Conservation (phyloP, 2,329 filamentous ascomycete species). For the Fusarium coicis region DNA sequence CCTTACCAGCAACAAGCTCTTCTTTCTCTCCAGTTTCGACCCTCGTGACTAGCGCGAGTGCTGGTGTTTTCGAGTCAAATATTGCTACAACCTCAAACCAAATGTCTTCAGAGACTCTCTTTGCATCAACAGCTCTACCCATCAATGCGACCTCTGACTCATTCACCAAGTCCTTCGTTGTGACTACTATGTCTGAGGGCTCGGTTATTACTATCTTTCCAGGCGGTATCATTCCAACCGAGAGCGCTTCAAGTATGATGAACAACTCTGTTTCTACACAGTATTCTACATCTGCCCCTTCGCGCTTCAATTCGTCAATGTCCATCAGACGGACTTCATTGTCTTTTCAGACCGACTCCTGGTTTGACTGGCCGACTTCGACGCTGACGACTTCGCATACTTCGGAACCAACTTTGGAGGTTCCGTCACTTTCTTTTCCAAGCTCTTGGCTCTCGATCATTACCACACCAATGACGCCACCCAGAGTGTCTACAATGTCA, state of each 20-base stretch:
- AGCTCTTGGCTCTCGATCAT: slow-evolving; percentile 13
- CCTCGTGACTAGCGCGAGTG: background rate
- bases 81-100: background rate
- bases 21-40: background rate
- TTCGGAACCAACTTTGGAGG: background rate
- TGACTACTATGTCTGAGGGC: slow-evolving; percentile 21
- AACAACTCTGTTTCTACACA: slow-evolving; percentile 11
- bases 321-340: background rate
- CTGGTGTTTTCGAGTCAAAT: background rate
- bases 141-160: slow-evolving; percentile 6
- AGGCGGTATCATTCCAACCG: slow-evolving; percentile 18
- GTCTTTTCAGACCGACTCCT: background rate
- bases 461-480: slow-evolving; percentile 21
- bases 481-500: slow-evolving; percentile 3
- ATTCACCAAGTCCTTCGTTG: background rate
- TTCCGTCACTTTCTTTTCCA: slow-evolving; percentile 10
- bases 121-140: slow-evolving; percentile 16
- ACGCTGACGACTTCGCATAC: slow-evolving; percentile 11
- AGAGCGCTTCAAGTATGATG: background rate
- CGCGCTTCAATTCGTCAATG: slow-evolving; percentile 9
- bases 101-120: background rate
- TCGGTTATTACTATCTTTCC: slow-evolving; percentile 34
- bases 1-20: background rate
- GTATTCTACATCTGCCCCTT: slow-evolving; percentile 7
- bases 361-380: slow-evolving; percentile 32